Base-by-base conservation (phyloP, 176 grass and related monocot genomes). In the Raddia guianensis region DNA sequence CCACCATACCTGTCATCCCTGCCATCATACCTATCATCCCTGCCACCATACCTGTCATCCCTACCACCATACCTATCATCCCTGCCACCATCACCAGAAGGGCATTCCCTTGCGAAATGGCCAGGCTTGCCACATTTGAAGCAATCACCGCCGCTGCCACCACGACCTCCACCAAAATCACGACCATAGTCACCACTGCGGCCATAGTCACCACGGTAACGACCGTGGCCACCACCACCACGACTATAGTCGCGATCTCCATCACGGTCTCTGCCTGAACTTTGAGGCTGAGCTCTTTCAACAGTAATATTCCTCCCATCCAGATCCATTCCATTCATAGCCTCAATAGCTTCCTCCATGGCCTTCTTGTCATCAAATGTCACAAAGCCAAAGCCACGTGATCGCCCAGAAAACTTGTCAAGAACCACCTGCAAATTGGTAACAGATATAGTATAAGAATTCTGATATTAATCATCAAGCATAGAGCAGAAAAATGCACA, bases 61-160 rank as follows among this genome's bases (percentile, higher is more conserved):
- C 84, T 86, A 6, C 79, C 63, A 64, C 79, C 74, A 45, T 86
- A 90, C 57, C 88, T 83, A 57, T 90, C 84, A 54, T 85, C 88
- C 77, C 88, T 86, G 81, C 32, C 88, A 90, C 84, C 88, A 86
- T 90, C 88, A 57, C 84, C 80, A 74, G 88, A 90, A 63, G 84
- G 88, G 84, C 88, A 90, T 68, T 90, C 88, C 88, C 88, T 83
- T 40, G 88, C 88, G 19, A 90, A 86, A 80, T 90, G 84, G 11
- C 88, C 88, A 86, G 88, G 88, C 40, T 86, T 86, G 68, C 84
- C 84, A 83, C 88, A 86, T 63, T 90, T 90, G 80, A 83, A 90
- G 75, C 88, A 90, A 43, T 90, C 84, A 12, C 88, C 77, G 68
- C 70, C 19, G 2, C 69, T 68, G n/a, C 84, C 84, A 3, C 88